These are phyloP conservation scores for Tremella mesenterica DNA, from an alignment of 768 basidiomycete species.

Conservation along the genomic window DNA sequence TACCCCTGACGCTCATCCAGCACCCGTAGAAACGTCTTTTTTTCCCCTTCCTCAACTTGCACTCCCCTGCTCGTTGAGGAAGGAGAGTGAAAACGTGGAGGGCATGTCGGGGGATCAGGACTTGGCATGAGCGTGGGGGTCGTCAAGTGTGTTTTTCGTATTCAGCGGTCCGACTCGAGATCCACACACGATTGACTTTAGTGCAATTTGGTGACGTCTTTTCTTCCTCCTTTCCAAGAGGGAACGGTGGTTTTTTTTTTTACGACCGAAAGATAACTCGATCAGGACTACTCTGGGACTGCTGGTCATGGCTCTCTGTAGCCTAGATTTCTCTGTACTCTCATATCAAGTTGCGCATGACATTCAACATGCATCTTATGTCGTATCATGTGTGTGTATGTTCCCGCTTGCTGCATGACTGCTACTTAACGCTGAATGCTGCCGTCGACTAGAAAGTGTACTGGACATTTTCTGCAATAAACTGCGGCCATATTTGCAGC, in stretches of 20 bases:
- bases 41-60: conserved; percentile 6
- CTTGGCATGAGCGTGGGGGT: conserved; percentile 44
- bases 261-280: conserved; percentile 46
- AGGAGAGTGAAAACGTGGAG: conserved; percentile 34
- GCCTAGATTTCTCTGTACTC: conserved; percentile 46
- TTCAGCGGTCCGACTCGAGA: neutral
- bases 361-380: no score
- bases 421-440: no score
- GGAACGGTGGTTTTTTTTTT: no score
- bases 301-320: conserved; percentile 37
- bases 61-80: no score
- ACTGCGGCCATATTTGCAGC: no score
- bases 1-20: conserved; percentile 3
- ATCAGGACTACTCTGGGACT: conserved; percentile 47
- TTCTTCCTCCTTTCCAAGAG: conserved; percentile 1
- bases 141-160: neutral
- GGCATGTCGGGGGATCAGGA: conserved; percentile 22
- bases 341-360: no score
- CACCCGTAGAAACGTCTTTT: conserved; percentile 23
- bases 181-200: conserved; percentile 40
- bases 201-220: conserved; percentile 46
- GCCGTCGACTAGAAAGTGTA: no score
- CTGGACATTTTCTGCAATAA: no score
- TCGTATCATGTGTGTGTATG: no score
- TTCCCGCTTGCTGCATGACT: no score